Evolutionary conservation across 2,329 filamentous ascomycete species (phyloP), one percentile per base, ranked within the genome.

Genomic region (Hortaea sp.): DNA sequence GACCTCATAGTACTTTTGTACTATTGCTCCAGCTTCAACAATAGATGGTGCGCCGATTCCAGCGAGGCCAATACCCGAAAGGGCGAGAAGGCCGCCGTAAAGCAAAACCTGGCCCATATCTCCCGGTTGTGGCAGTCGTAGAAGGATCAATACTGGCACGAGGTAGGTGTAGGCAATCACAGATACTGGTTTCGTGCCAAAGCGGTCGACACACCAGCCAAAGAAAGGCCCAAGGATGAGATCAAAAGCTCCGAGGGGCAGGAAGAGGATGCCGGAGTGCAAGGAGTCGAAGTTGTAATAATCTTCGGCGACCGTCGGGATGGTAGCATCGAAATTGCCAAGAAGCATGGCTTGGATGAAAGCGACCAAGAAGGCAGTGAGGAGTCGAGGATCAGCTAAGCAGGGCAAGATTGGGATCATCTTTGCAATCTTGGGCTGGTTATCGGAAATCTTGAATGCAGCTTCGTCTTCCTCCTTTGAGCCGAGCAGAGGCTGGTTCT

Each of bases 1-100:
- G 1, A 71, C 71, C 40, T 71, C 66, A 49, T 77, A 70, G 54
- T 77, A 81, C 38, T 68, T 70, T 50, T 77, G 71, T 1, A 81
- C 69, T 0, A 81, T 67, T 7, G 67, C 63, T 5, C 75, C 75
- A 1, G 75, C 69, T 58, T 82, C 78, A 12, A 81, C 77, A 6
- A 81, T 69, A 7, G 69, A 69, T 0, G 75, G 71, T 2, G 76
- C 70, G 6, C 72, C 73, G 37, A 80, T 75, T 2, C 73, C 59
- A 0, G 74, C 74, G 2, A 81, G 57, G 0, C 76, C 77, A 1
- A 75, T 50, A 1, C 77, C 76, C 49, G 65, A 71, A 2, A 76
- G 57, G 0, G 61, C 65, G 0, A 78, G 62, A 0, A 78, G 49
- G 3, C 58, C 64, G 11, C 64, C 68, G 48, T 72, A 76, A 3